Conservation (phyloP, 2,329 filamentous ascomycete genomes). For the Fusarium pseudonygamai region DNA sequence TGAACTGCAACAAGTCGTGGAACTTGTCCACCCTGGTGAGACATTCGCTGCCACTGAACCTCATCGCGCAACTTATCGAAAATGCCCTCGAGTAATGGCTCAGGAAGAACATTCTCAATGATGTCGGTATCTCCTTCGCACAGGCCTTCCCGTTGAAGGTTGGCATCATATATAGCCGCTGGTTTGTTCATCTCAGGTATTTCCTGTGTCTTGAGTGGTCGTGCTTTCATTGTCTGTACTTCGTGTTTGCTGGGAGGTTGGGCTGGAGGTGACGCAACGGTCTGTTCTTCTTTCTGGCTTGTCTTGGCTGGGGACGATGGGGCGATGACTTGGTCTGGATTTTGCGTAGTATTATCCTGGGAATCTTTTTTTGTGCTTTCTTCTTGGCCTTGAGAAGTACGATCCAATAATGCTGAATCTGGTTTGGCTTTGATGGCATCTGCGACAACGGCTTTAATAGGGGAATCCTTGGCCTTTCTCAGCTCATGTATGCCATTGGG, state of each 20-base stretch:
- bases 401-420: background rate
- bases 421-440: background rate
- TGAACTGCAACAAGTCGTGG: constrained; percentile 92
- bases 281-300: background rate
- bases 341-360: background rate
- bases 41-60: constrained; percentile 90
- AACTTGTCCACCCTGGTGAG: constrained; percentile 89
- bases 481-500: background rate
- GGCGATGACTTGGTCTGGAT: background rate
- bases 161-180: constrained; percentile 2
- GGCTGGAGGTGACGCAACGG: background rate
- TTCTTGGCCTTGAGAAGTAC: constrained; percentile 1
- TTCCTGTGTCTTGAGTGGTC: background rate
- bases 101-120: constrained; percentile 73
- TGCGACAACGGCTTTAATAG: constrained; percentile 17
- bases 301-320: background rate
- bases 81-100: constrained; percentile 62
- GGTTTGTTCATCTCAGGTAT: constrained; percentile 15
- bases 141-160: constrained; percentile 60
- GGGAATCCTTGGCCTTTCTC: background rate
- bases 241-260: background rate
- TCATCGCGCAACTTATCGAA: constrained; percentile 79
- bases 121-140: constrained; percentile 86
- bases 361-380: background rate
- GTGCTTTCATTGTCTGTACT: background rate